Evolutionary conservation across 1,284 basidiomycete genomes (phyloP).

Genomic region (Tilletia walkeri): DNA sequence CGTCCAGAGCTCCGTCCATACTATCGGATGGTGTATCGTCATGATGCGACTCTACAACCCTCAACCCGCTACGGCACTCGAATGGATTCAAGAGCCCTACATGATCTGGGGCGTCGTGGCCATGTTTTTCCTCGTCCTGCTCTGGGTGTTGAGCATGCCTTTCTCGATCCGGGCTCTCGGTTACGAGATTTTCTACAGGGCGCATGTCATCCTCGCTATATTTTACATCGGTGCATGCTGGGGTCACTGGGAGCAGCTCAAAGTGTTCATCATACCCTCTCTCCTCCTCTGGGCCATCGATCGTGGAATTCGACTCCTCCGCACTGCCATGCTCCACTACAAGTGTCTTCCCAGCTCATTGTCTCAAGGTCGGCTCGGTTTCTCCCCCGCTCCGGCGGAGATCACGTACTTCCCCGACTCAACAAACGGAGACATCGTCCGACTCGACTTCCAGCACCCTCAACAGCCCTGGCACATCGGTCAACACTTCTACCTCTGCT

Average conservation of each 20-base stretch:
- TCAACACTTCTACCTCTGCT: constrained; percentile 30
- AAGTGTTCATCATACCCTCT: constrained; percentile 28
- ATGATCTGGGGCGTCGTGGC: constrained; percentile 29
- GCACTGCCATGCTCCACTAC: constrained; percentile 25
- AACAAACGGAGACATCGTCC: constrained; percentile 25
- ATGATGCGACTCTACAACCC: constrained; percentile 28
- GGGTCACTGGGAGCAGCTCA: constrained; percentile 30
- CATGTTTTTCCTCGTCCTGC: constrained; percentile 23
- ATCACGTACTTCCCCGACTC: constrained; percentile 15
- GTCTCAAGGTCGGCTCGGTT: constrained; percentile 17
- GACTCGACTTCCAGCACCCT: constrained; percentile 27
- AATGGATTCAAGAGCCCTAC: constrained; percentile 24
- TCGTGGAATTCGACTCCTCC: constrained; percentile 17
- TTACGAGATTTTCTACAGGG: constrained; percentile 31
- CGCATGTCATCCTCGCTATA: constrained; percentile 31
- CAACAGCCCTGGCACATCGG: constrained; percentile 26
- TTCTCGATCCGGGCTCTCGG: constrained; percentile 20
- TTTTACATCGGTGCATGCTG: constrained; percentile 29
- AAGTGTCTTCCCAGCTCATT: constrained; percentile 16
- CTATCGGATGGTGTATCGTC: constrained; percentile 30
- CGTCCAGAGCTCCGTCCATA: constrained; percentile 24
- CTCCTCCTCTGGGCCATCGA: constrained; percentile 27
- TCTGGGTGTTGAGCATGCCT: constrained; percentile 23
- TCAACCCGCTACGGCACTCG: constrained; percentile 19
- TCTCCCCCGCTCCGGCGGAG: constrained; percentile 19